Evolutionary conservation across 1,284 basidiomycete genomes (phyloP).

Genomic region (Ustilago bromivora): DNA sequence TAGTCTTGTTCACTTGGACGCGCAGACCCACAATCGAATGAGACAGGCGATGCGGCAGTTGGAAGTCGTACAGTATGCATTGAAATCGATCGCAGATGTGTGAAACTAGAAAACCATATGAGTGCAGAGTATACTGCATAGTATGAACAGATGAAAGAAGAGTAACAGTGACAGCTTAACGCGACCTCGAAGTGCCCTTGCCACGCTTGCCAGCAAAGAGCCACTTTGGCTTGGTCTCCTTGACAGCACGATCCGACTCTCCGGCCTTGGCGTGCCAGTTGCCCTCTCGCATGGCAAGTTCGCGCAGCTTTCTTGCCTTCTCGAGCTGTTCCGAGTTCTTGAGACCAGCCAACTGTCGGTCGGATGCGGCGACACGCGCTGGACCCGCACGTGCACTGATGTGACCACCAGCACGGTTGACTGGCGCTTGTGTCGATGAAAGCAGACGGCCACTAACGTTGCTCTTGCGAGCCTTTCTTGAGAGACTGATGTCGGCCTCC

Average conservation of each 20-base stretch:
- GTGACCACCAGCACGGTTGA: conserved; percentile 60
- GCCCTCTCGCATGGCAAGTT: conserved; percentile 58
- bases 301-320: conserved; percentile 63
- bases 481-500: conserved; percentile 45
- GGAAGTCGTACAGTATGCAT: conserved; percentile 16
- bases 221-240: conserved; percentile 67
- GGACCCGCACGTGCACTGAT: conserved; percentile 63
- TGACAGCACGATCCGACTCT: conserved; percentile 66
- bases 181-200: conserved; percentile 65
- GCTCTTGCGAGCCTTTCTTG: conserved; percentile 72
- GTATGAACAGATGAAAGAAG: conserved; percentile 4
- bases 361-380: conserved; percentile 60
- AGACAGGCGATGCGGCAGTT: neutral
- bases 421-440: conserved; percentile 55
- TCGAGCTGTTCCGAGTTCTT: conserved; percentile 59
- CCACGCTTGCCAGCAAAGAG: conserved; percentile 67
- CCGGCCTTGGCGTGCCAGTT: conserved; percentile 65
- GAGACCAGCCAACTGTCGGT: conserved; percentile 63
- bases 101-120: conserved; percentile 21
- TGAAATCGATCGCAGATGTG: conserved; percentile 14
- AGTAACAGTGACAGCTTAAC: conserved; percentile 12
- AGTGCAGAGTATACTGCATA: neutral
- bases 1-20: neutral
- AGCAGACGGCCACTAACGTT: conserved; percentile 73
- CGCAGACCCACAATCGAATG: neutral